Percentiles rank a stretch among this genome's conserved stretches.
phyloP scores from a whole-genome alignment of 148 eudicot species.

The Hydrangea macrophylla region DNA sequence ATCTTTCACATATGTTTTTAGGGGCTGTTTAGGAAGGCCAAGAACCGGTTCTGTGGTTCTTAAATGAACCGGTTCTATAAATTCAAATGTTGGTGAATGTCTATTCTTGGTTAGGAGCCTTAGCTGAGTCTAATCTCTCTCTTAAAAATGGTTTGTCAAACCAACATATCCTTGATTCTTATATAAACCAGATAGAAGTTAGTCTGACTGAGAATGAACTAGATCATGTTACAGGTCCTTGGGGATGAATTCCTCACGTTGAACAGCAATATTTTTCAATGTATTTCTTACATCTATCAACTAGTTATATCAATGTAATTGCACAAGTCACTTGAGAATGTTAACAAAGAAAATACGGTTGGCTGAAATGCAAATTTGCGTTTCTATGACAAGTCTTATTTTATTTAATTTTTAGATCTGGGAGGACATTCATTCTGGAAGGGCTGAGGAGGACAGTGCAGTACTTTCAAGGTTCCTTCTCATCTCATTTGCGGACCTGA shows the following conservation, averaged over 20 bases:
- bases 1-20: not conserved
- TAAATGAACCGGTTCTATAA: too few relatives aligned
- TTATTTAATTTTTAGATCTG: conserved; percentile 48
- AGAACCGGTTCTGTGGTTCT: too few relatives aligned
- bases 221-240: too few relatives aligned
- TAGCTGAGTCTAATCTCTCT: too few relatives aligned
- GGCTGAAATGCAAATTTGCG: not conserved
- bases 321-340: not conserved
- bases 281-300: not conserved
- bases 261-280: not conserved
- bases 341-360: not conserved
- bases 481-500: conserved; percentile 87
- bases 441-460: conserved; percentile 66
- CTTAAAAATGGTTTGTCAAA: too few relatives aligned
- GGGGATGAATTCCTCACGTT: not conserved
- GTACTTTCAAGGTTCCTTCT: conserved; percentile 78
- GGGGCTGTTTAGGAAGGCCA: too few relatives aligned
- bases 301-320: not conserved
- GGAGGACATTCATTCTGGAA: conserved; percentile 76
- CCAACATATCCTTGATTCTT: too few relatives aligned
- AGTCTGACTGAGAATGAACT: too few relatives aligned
- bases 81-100: too few relatives aligned
- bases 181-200: too few relatives aligned
- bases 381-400: not conserved
- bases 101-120: too few relatives aligned